Conservation (phyloP, 768 basidiomycete genomes). For the Suillus cothurnatus region DNA sequence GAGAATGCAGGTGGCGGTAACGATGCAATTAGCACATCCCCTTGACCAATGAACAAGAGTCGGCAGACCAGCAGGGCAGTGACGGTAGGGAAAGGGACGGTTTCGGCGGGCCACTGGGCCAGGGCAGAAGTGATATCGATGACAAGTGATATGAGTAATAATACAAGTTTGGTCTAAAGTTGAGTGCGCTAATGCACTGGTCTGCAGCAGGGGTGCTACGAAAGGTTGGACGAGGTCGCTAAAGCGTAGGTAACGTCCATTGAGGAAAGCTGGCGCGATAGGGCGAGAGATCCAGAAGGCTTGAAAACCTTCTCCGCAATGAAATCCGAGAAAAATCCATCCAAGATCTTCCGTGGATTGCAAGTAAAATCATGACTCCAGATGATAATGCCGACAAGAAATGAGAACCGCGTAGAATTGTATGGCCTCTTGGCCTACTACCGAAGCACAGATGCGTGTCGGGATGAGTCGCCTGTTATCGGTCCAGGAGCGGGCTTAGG, state of each 20-base stretch:
- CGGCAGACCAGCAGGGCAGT: constrained; percentile 22
- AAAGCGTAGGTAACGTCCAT: constrained; percentile 28
- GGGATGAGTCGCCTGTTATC: constrained; percentile 32
- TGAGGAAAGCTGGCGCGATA: constrained; percentile 19
- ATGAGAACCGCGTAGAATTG: constrained; percentile 18
- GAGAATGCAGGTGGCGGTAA: constrained; percentile 4
- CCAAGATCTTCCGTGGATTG: constrained; percentile 26
- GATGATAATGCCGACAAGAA: constrained; percentile 35
- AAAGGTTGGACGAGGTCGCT: constrained; percentile 14
- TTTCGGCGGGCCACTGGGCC: constrained; percentile 19
- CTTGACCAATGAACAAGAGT: constrained; percentile 13
- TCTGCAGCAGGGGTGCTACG: constrained; percentile 25
- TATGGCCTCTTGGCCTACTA: constrained; percentile 22
- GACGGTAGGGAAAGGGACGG: constrained; percentile 21
- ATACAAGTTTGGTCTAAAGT: constrained; percentile 26
- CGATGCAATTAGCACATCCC: constrained; percentile 7
- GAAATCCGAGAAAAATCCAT: constrained; percentile 30
- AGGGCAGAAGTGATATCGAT: constrained; percentile 19
- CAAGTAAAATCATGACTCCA: constrained; percentile 30
- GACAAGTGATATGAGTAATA: constrained; percentile 36
- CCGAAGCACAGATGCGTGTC: constrained; percentile 35
- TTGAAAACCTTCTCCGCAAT: constrained; percentile 14
- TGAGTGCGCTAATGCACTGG: constrained; percentile 14
- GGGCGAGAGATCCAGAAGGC: constrained; percentile 15
- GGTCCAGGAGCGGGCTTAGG: constrained; percentile 57